phyloP scores from a whole-genome alignment of 2,329 filamentous ascomycete genomes.

The Ilyonectria sp. region DNA sequence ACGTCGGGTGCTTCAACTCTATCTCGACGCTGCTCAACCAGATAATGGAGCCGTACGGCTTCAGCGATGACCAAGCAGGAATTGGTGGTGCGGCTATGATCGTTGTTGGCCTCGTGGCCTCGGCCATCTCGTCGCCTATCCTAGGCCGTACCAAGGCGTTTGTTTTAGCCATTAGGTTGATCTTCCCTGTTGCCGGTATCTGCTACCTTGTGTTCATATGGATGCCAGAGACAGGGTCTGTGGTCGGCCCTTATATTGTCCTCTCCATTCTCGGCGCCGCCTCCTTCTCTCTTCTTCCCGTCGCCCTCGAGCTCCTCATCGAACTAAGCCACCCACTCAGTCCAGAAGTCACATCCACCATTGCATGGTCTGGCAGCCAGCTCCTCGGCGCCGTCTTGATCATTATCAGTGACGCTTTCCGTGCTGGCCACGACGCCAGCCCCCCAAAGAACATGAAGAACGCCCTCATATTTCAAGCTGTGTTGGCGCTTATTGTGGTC shows the following conservation, averaged over 20 bases:
- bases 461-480: slow-evolving; percentile 84
- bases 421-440: slow-evolving; percentile 63
- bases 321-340: slow-evolving; percentile 90
- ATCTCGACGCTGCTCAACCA: slow-evolving; percentile 91
- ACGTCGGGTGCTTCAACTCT: slow-evolving; percentile 95
- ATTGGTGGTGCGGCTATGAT: slow-evolving; percentile 93
- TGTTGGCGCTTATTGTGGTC: slow-evolving; percentile 74
- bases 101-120: slow-evolving; percentile 83
- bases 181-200: slow-evolving; percentile 80
- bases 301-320: slow-evolving; percentile 88
- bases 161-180: slow-evolving; percentile 78
- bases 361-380: slow-evolving; percentile 91
- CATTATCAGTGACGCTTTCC: slow-evolving; percentile 83
- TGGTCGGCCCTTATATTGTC: slow-evolving; percentile 82
- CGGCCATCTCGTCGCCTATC: slow-evolving; percentile 84
- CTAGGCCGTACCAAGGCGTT: slow-evolving; percentile 89
- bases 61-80: slow-evolving; percentile 85
- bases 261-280: slow-evolving; percentile 83
- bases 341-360: slow-evolving; percentile 86
- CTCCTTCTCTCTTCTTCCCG: slow-evolving; percentile 84
- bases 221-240: slow-evolving; percentile 72
- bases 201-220: slow-evolving; percentile 85
- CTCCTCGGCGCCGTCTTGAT: slow-evolving; percentile 88
- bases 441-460: slow-evolving; percentile 82
- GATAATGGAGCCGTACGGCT: slow-evolving; percentile 88